These are phyloP conservation scores for Salvia sclarea DNA, from an alignment of 305 asterid genomes.

Conservation along the genomic window DNA sequence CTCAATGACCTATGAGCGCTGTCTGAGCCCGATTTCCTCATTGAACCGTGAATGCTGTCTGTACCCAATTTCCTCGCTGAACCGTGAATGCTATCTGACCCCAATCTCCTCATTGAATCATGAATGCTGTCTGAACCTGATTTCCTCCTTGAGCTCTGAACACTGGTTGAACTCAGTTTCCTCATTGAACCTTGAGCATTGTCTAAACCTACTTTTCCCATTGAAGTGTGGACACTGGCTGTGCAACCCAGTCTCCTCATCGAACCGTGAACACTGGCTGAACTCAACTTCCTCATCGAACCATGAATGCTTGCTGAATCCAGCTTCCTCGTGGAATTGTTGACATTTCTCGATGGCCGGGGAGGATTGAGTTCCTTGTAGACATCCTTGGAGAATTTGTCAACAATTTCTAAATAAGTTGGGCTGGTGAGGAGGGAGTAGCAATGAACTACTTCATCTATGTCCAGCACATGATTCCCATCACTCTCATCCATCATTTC, in stretches of 20 bases:
- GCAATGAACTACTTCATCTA: slow-evolving; percentile 69
- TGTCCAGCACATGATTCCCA: slow-evolving; percentile 62
- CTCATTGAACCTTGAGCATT: slow-evolving; percentile 44
- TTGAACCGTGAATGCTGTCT: slow-evolving; percentile 2
- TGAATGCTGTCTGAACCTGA: slow-evolving; percentile 37
- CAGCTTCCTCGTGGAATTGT: slow-evolving; percentile 44
- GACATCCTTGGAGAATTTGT: slow-evolving; percentile 67
- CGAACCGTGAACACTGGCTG: slow-evolving; percentile 31
- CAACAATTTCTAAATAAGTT: slow-evolving; percentile 61
- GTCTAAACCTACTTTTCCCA: slow-evolving; percentile 42
- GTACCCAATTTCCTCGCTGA: slow-evolving; percentile 38
- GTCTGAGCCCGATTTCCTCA: slow-evolving; percentile 8
- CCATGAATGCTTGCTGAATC: slow-evolving; percentile 38
- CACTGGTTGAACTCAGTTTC: slow-evolving; percentile 31
- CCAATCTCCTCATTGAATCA: slow-evolving; percentile 51
- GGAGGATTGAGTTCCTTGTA: slow-evolving; percentile 52
- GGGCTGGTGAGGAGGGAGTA: slow-evolving; percentile 75
- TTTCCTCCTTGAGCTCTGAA: slow-evolving; percentile 27
- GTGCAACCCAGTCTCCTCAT: slow-evolving; percentile 39
- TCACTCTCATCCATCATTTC: slow-evolving; percentile 69
- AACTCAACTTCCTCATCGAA: slow-evolving; percentile 50
- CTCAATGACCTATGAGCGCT: slow-evolving; percentile 10
- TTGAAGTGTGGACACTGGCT: slow-evolving; percentile 41
- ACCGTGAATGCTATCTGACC: slow-evolving; percentile 34
- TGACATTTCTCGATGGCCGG: slow-evolving; percentile 40